These are phyloP conservation scores for Ustilaginoidea virens DNA, from an alignment of 2,329 filamentous ascomycete genomes.

Conservation along the genomic window DNA sequence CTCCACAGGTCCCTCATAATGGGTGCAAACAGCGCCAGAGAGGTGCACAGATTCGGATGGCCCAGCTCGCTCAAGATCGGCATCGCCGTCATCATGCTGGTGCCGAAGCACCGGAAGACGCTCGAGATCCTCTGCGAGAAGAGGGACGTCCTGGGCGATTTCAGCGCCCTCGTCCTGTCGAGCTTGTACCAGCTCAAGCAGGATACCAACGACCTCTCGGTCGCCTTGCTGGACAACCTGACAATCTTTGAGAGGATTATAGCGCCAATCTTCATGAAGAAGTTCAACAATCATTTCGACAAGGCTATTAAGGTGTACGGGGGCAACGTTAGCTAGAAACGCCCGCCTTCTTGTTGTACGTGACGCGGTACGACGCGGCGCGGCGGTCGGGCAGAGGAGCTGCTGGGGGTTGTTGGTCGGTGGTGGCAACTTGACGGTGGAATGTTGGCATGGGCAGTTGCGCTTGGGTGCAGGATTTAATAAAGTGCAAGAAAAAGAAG, in stretches of 20 bases:
- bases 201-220: constrained; percentile 1
- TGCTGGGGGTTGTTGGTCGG: no score
- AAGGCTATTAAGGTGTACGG: constrained; percentile 2
- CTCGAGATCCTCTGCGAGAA: not conserved
- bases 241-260: not conserved
- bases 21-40: not conserved
- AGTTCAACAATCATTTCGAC: constrained; percentile 1
- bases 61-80: not conserved
- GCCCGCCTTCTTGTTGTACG: no score
- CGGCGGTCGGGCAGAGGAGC: no score
- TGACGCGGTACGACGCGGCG: no score
- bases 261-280: constrained; percentile 1
- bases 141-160: constrained; percentile 1
- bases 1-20: constrained; percentile 2
- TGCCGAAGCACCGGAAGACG: constrained; percentile 1
- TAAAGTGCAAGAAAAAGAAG: no score
- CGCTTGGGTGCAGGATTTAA: no score
- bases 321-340: no score
- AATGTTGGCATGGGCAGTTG: no score
- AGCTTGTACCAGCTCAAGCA: constrained; percentile 2
- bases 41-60: not conserved
- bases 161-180: constrained; percentile 1
- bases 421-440: no score
- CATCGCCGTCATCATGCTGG: constrained; percentile 1
- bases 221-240: constrained; percentile 1